Evolutionary conservation across 148 eudicot species (phyloP).

Genomic region (Fagopyrum tataricum): DNA sequence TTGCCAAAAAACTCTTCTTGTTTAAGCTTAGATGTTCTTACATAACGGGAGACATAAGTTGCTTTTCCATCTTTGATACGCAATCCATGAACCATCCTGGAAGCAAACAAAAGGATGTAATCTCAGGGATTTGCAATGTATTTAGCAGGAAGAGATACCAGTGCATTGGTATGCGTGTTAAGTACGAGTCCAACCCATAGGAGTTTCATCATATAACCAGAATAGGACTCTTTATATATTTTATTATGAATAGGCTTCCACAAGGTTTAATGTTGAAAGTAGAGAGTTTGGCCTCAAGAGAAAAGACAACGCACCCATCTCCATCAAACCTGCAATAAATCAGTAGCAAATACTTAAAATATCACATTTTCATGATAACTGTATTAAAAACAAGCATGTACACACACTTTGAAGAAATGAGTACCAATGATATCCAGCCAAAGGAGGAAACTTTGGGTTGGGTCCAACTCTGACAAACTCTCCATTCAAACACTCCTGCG

Average conservation of each 20-base stretch:
- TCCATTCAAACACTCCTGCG: constrained; percentile 88
- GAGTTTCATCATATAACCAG: too few relatives aligned
- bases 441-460: constrained; percentile 78
- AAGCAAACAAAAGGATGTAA: neutral
- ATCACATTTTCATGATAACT: neutral
- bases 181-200: too few relatives aligned
- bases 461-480: constrained; percentile 98
- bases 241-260: too few relatives aligned
- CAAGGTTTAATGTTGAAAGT: too few relatives aligned
- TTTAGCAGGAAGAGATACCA: neutral
- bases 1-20: constrained; percentile 85
- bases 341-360: neutral
- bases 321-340: constrained; percentile 86
- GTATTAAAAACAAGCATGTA: neutral
- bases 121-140: neutral
- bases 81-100: constrained; percentile 89
- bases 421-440: constrained; percentile 97
- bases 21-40: constrained; percentile 72
- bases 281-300: too few relatives aligned
- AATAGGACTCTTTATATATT: too few relatives aligned
- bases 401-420: neutral
- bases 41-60: constrained; percentile 92
- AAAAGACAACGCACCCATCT: constrained; percentile 65
- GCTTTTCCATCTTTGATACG: constrained; percentile 96
- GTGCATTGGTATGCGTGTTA: neutral